Conservation (phyloP, 2,329 filamentous ascomycete genomes). For the Aureobasidium uvarum region DNA sequence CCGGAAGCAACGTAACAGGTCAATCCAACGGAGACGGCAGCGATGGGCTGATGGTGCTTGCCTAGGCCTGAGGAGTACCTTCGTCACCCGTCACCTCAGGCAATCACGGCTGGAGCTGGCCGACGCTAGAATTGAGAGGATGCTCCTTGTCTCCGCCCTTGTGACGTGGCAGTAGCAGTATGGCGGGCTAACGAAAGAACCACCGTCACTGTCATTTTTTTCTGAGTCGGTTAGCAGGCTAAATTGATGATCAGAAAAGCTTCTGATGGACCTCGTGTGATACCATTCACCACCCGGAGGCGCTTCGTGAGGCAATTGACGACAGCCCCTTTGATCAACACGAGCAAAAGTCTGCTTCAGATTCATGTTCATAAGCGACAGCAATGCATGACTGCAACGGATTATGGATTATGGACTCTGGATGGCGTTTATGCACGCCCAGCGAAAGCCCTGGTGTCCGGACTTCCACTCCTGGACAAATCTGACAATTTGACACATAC, state of each 20-base stretch:
- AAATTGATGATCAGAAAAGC: slow-evolving; percentile 20
- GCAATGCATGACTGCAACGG: slow-evolving; percentile 5
- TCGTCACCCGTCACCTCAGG: slow-evolving; percentile 31
- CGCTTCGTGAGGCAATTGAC: slow-evolving; percentile 7
- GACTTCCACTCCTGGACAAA: slow-evolving; percentile 9
- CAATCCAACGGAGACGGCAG: slow-evolving; percentile 1
- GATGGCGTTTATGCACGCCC: slow-evolving; percentile 25
- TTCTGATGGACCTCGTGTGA: background rate
- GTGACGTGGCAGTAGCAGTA: slow-evolving; percentile 51
- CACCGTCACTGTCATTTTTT: slow-evolving; percentile 30
- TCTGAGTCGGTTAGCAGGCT: slow-evolving; percentile 18
- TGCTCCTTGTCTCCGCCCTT: slow-evolving; percentile 49
- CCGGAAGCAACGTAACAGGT: slow-evolving; percentile 7
- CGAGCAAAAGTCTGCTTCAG: slow-evolving; percentile 1
- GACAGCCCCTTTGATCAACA: background rate
- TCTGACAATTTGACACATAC: background rate
- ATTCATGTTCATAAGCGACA: slow-evolving; percentile 7
- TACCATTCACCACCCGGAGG: background rate
- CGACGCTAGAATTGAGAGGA: slow-evolving; percentile 50
- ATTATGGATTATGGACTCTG: background rate
- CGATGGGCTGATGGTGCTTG: slow-evolving; percentile 20
- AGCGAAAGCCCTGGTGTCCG: slow-evolving; percentile 8
- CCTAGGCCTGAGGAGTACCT: slow-evolving; percentile 21
- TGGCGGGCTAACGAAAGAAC: slow-evolving; percentile 33
- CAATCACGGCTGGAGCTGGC: slow-evolving; percentile 35